phyloP scores from a whole-genome alignment of 179 eudicot genomes.

The Pouteria campechiana region DNA sequence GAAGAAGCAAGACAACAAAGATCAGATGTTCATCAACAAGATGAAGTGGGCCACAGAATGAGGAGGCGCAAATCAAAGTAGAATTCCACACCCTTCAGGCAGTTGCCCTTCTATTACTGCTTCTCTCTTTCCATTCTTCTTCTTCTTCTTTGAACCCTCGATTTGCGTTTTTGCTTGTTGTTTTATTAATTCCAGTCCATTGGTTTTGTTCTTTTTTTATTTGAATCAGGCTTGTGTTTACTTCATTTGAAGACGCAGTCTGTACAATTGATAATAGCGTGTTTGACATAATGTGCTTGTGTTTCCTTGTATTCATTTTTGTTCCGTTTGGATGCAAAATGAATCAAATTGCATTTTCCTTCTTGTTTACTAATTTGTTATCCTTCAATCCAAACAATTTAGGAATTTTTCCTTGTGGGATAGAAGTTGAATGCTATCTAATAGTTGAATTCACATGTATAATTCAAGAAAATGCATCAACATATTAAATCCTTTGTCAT shows the following conservation, averaged over 20 bases:
- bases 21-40: conserved; percentile 82
- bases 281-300: conserved; percentile 81
- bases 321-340: no score
- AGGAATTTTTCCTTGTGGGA: no score
- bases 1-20: conserved; percentile 98
- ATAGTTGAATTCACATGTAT: no score
- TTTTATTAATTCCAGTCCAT: not conserved
- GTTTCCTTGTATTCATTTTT: no score
- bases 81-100: conserved; percentile 65
- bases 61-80: conserved; percentile 96
- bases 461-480: no score
- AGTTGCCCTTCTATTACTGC: conserved; percentile 99
- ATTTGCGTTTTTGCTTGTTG: not conserved
- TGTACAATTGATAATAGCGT: conserved; percentile 84
- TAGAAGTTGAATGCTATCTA: no score
- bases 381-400: no score
- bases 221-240: conserved; percentile 63
- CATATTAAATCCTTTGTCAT: no score
- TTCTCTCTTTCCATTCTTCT: conserved; percentile 27
- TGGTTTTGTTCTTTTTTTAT: not conserved
- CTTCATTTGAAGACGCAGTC: conserved; percentile 80
- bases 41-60: conserved; percentile 99
- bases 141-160: not conserved
- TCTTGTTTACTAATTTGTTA: no score
- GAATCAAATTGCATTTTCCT: no score